Evolutionary conservation across 2,329 filamentous ascomycete genomes (phyloP), one percentile per base, ranked within the genome.

Genomic region (Mollisiaceae sp.): DNA sequence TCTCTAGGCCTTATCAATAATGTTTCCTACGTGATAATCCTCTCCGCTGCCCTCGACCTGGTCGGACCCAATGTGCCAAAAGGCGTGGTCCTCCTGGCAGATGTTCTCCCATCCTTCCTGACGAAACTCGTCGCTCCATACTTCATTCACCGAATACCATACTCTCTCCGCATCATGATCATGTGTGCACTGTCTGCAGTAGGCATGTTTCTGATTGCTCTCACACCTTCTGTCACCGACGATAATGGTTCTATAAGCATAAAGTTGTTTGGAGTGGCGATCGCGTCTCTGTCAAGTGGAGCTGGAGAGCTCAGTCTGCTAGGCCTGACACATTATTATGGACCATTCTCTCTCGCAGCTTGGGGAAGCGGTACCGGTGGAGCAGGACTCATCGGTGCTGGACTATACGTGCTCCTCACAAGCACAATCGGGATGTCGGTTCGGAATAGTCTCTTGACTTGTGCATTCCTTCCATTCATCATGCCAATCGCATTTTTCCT

Each of bases 21-120:
- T 81, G 92, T 98, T 72, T 91, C 97, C 80, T 98, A 97, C 79
- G 94, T 98, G 63, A 92, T 98, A 77, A 95, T 98, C 76, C 90
- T 99, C 74, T 96, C 93, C 36, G 92, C 95, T 41, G 95, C 95
- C 3, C 91, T 97, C 74, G 95, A 99, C 75, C 91, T 99, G 67
- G 95, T 98, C 72, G 94, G 94, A 41, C 90, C 92, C 38, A 78
- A 83, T 69, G 84, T 97, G 1, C 95, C 95, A 59, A 98, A 98
- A 78, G 93, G 92, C 72, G 86, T 96, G 64, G 94, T 99, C 63
- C 89, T 98, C 62, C 91, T 98, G 68, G 93, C 93, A 77, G 93
- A 97, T 77, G 93, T 98, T 62, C 82, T 97, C 24, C 95, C 95
- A 1, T 93, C 92, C 12, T 97, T 99, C 79, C 78, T 91, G 62